Conservation (phyloP, 2,329 filamentous ascomycete species). For the Phyllosticta paracitricarpa region DNA sequence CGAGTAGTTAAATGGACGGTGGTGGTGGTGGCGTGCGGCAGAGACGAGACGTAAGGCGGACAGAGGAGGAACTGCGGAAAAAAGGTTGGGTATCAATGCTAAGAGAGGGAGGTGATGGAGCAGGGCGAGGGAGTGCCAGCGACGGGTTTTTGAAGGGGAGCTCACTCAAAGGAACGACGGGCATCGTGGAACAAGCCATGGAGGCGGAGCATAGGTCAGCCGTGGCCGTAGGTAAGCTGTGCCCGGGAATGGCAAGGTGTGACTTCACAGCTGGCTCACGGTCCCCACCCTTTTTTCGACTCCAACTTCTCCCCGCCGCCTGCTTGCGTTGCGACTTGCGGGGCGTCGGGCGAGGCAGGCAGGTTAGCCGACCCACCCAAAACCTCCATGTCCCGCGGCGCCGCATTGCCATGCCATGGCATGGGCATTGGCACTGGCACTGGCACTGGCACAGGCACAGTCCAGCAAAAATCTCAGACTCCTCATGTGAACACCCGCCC, state of each 20-base stretch:
- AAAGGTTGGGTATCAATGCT: not conserved
- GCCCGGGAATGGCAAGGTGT: not conserved
- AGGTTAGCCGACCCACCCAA: constrained; percentile 6
- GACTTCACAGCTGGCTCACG: not conserved
- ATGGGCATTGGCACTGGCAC: no score
- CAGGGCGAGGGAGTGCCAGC: not conserved
- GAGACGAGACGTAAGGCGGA: not conserved
- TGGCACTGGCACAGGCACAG: not conserved
- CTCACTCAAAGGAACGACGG: not conserved
- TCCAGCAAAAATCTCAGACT: not conserved
- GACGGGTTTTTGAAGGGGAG: not conserved
- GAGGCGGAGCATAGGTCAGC: not conserved
- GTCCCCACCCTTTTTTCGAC: not conserved
- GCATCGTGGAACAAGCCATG: not conserved
- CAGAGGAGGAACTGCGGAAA: constrained; percentile 4
- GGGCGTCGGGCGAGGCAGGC: not conserved
- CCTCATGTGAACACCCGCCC: not conserved
- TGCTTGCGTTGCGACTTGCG: not conserved
- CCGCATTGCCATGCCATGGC: no score
- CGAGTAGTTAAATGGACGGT: not conserved
- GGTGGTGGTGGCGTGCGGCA: not conserved
- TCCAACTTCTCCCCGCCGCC: no score
- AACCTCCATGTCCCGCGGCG: no score
- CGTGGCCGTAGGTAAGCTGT: not conserved
- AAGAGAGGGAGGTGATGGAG: not conserved